Conservation (phyloP, 2,329 filamentous ascomycete species). For the Aureobasidium mangrovei region DNA sequence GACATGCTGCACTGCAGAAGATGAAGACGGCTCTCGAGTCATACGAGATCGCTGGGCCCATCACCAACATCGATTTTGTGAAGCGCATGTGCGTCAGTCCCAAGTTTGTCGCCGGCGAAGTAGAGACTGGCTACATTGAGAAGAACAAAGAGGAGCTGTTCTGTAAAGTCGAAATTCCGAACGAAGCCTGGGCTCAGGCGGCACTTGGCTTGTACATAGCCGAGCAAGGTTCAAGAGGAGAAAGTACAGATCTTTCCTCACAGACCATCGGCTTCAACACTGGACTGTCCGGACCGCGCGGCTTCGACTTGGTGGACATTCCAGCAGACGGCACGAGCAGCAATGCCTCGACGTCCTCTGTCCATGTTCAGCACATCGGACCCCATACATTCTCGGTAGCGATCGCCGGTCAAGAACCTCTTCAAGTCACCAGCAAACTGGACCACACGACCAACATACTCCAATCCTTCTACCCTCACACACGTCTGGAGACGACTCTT, state of each 20-base stretch:
- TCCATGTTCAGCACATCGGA: slow-evolving; percentile 36
- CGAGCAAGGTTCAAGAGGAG: slow-evolving; percentile 38
- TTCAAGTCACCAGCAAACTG: slow-evolving; percentile 41
- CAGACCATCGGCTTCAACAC: slow-evolving; percentile 50
- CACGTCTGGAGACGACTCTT: slow-evolving; percentile 70
- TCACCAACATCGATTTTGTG: slow-evolving; percentile 94
- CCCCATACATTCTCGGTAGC: slow-evolving; percentile 44
- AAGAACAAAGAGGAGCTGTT: slow-evolving; percentile 80
- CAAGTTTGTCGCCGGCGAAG: slow-evolving; percentile 76
- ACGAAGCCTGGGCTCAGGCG: slow-evolving; percentile 78
- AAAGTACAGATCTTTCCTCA: slow-evolving; percentile 34
- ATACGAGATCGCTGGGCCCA: slow-evolving; percentile 86
- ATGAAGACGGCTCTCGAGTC: slow-evolving; percentile 70
- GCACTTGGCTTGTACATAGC: slow-evolving; percentile 57
- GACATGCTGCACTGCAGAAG: slow-evolving; percentile 74
- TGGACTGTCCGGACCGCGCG: slow-evolving; percentile 51
- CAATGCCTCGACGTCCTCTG: slow-evolving; percentile 26
- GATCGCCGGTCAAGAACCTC: slow-evolving; percentile 26
- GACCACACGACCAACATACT: slow-evolving; percentile 43
- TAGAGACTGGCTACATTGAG: slow-evolving; percentile 94
- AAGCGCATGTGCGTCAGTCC: slow-evolving; percentile 75
- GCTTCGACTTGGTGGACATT: slow-evolving; percentile 46
- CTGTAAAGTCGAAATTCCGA: slow-evolving; percentile 47
- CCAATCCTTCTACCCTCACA: slow-evolving; percentile 71
- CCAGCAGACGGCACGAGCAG: slow-evolving; percentile 36